Evolutionary conservation across 139 green algal species (phyloP).

Genomic region (Pseudopediastrum boryanum): DNA sequence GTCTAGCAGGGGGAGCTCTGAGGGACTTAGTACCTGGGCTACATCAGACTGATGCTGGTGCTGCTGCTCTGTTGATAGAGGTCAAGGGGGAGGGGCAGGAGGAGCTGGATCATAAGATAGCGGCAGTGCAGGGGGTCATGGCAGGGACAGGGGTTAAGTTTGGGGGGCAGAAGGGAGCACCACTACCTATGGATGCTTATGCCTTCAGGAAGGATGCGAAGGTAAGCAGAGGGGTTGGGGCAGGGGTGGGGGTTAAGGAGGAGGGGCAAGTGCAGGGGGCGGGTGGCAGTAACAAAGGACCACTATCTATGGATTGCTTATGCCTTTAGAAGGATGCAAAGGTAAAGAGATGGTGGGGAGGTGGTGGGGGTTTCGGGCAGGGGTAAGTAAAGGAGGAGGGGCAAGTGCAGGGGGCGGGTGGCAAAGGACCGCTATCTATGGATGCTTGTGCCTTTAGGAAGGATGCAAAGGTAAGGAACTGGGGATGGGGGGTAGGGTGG

Average conservation of each 20-base stretch:
- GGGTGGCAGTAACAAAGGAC: constrained; percentile 41
- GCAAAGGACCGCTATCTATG: constrained; percentile 58
- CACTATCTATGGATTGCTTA: constrained; percentile 72
- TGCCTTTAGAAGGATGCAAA: constrained; percentile 81
- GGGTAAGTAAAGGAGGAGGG: too few relatives aligned
- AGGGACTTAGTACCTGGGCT: constrained; percentile 13
- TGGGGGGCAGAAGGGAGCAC: constrained; percentile 61
- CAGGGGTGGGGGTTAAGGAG: not conserved
- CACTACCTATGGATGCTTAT: constrained; percentile 72
- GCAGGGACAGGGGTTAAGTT: constrained; percentile 60
- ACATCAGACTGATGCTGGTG: constrained; percentile 1
- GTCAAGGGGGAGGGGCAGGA: constrained; percentile 8
- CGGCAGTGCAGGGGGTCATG: constrained; percentile 24
- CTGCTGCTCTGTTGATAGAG: constrained; percentile 45
- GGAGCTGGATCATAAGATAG: constrained; percentile 18
- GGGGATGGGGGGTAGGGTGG: too few relatives aligned
- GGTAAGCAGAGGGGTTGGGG: constrained; percentile 21
- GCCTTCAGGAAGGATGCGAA: constrained; percentile 82
- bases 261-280: not conserved
- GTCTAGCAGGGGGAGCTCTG: constrained; percentile 9
- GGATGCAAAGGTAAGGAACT: constrained; percentile 56
- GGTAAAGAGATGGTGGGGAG: constrained; percentile 17
- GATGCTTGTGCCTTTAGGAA: constrained; percentile 85
- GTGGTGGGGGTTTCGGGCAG: too few relatives aligned
- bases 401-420: not conserved